Percentiles rank a stretch among this genome's conserved stretches.
Conservation (phyloP, 2,329 filamentous ascomycete species). For the Sporothrix pallida region DNA sequence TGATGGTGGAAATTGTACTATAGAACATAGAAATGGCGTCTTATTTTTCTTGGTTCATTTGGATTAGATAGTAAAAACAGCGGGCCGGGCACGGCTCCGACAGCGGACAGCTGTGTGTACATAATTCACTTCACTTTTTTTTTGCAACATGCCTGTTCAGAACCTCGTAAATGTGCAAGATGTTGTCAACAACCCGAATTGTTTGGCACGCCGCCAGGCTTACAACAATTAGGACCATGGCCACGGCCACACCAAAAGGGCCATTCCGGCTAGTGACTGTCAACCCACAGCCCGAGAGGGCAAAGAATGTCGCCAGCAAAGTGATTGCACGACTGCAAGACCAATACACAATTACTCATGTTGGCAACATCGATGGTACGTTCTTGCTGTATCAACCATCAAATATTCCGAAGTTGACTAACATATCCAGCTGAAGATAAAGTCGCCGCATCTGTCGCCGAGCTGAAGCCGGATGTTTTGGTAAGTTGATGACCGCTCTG, state of each 20-base stretch:
- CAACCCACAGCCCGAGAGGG: constrained; percentile 70
- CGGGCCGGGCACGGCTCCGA: background rate
- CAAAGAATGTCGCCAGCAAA: constrained; percentile 65
- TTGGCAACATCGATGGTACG: constrained; percentile 66
- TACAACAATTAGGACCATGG: constrained; percentile 3
- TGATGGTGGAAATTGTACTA: constrained; percentile 20
- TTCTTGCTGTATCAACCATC: background rate
- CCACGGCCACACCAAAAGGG: background rate
- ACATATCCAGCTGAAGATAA: constrained; percentile 21
- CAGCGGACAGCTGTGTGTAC: background rate
- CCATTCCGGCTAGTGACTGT: constrained; percentile 70
- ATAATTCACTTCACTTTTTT: constrained; percentile 22
- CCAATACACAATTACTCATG: constrained; percentile 65
- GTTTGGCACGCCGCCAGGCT: background rate
- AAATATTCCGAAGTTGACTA: background rate
- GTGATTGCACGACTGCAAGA: constrained; percentile 67
- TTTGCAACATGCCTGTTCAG: background rate
- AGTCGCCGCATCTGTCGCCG: background rate
- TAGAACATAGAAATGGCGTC: constrained; percentile 12
- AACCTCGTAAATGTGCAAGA: too few relatives aligned
- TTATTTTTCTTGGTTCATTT: background rate
- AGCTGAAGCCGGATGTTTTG: constrained; percentile 30
- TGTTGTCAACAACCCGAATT: too few relatives aligned
- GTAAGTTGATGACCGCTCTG: background rate
- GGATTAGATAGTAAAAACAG: background rate